Evolutionary conservation across 345 rosid genomes (phyloP), one percentile per base, ranked within the genome.

Genomic region (Citrus hindsii): DNA sequence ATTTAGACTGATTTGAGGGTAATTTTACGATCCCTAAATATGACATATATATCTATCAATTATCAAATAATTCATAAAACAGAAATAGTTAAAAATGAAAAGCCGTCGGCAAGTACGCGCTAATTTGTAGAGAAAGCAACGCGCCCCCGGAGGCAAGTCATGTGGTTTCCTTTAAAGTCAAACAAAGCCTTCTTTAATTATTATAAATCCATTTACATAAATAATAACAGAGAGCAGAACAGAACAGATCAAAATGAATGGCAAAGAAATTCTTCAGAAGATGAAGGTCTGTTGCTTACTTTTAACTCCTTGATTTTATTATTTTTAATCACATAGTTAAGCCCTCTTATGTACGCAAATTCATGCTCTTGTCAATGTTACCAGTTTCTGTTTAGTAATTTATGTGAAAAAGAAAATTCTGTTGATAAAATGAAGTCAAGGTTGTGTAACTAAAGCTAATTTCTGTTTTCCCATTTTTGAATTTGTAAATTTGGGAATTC

Each of bases 251-350:
- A 37, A 35, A 66, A 93, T 90, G 95, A 73, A 80, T 59, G 89
- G 95, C 82, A 84, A 73, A 77, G 93, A 91, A 69, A 90, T 93
- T 88, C 88, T 93, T 77, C 89, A 88, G 14, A 91, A 90, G 87
- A 90, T 93, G 83, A 93, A 90, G 94, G 97, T 91, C 40, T 25
- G 88, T 81, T 22, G 8, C 33, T 27, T 1, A 22, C 35, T 21
- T 30, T 9, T 61, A 27, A 3, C 19, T 64, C 30, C 67, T 51
- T 63, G 58, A 4, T 74, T 70, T 32, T 71, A 2, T 71, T 40
- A 69, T 46, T 53, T 56, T 59, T 35, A 46, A 77, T 56, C 42
- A 60, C 37, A 46, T 37, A 8, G 24, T 70, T 53, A 51, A 70
- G 21, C 61, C 0, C 24, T 58, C 27, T 58, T 58, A 22, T 58